phyloP scores from a whole-genome alignment of 2,329 filamentous ascomycete genomes.

The Trichoderma oligosporum region DNA sequence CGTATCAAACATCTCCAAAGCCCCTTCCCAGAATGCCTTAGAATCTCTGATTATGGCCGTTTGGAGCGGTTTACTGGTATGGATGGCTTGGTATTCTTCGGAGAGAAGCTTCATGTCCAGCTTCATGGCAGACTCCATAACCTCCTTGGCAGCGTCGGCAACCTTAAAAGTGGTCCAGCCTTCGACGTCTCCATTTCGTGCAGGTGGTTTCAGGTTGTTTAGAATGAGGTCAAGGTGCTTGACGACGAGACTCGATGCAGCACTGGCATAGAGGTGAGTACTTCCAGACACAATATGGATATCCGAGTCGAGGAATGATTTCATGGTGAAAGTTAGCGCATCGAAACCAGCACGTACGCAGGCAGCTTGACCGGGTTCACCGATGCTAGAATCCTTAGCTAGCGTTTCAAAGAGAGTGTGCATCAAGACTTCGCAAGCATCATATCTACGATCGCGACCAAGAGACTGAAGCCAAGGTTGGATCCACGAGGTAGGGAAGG shows the following conservation, averaged over 20 bases:
- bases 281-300: slow-evolving; percentile 46
- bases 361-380: slow-evolving; percentile 55
- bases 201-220: slow-evolving; percentile 30
- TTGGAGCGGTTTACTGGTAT: slow-evolving; percentile 57
- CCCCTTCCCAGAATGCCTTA: slow-evolving; percentile 36
- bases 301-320: slow-evolving; percentile 50
- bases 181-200: slow-evolving; percentile 21
- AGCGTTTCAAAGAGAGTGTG: slow-evolving; percentile 68
- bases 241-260: slow-evolving; percentile 62
- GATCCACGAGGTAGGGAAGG: slow-evolving; percentile 74
- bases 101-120: slow-evolving; percentile 43
- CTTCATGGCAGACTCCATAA: slow-evolving; percentile 53
- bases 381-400: slow-evolving; percentile 51
- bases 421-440: slow-evolving; percentile 75
- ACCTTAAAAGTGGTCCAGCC: slow-evolving; percentile 41
- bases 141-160: slow-evolving; percentile 42
- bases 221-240: slow-evolving; percentile 60
- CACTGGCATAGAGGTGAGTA: slow-evolving; percentile 59
- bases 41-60: slow-evolving; percentile 68
- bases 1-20: slow-evolving; percentile 70
- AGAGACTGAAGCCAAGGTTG: slow-evolving; percentile 73
- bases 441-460: slow-evolving; percentile 68
- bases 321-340: slow-evolving; percentile 53
- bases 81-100: slow-evolving; percentile 54
- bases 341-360: slow-evolving; percentile 64